phyloP scores from a whole-genome alignment of 805 yeast genomes.

The Metschnikowia lachancei region DNA sequence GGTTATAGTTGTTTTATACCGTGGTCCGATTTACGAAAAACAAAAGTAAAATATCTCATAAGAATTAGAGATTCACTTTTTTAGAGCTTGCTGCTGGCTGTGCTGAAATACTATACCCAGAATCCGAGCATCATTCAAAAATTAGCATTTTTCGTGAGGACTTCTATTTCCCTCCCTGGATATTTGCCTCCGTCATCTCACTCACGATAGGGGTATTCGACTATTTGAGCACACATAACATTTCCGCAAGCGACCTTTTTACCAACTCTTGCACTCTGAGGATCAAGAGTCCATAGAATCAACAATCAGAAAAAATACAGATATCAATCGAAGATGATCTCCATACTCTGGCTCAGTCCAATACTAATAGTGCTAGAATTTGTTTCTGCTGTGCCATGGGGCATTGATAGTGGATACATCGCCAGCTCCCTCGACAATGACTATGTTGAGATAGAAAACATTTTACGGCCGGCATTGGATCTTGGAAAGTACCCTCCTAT shows the following conservation, averaged over 20 bases:
- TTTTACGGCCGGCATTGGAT: conserved; percentile 26
- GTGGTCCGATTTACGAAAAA: not conserved
- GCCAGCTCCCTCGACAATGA: conserved; percentile 22
- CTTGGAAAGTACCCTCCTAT: conserved; percentile 35
- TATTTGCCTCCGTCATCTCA: too few relatives aligned
- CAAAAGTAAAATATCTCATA: too few relatives aligned
- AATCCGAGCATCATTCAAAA: too few relatives aligned
- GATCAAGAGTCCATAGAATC: not conserved
- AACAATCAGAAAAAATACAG: not conserved
- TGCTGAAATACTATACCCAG: too few relatives aligned
- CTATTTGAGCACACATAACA: too few relatives aligned
- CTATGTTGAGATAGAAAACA: conserved; percentile 25
- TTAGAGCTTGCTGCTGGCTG: too few relatives aligned
- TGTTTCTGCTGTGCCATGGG: conserved; percentile 22
- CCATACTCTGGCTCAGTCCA: not conserved
- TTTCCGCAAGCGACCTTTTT: too few relatives aligned
- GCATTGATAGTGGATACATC: conserved; percentile 23
- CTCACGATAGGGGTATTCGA: too few relatives aligned
- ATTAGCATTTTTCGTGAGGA: too few relatives aligned
- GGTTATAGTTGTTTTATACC: not conserved
- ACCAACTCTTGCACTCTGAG: not conserved
- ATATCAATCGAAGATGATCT: not conserved
- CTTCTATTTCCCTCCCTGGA: too few relatives aligned
- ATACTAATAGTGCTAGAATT: conserved; percentile 7
- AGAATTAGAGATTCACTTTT: too few relatives aligned